Evolutionary conservation across 768 basidiomycete genomes (phyloP).

Genomic region (Rhodotorula taiwanensis): DNA sequence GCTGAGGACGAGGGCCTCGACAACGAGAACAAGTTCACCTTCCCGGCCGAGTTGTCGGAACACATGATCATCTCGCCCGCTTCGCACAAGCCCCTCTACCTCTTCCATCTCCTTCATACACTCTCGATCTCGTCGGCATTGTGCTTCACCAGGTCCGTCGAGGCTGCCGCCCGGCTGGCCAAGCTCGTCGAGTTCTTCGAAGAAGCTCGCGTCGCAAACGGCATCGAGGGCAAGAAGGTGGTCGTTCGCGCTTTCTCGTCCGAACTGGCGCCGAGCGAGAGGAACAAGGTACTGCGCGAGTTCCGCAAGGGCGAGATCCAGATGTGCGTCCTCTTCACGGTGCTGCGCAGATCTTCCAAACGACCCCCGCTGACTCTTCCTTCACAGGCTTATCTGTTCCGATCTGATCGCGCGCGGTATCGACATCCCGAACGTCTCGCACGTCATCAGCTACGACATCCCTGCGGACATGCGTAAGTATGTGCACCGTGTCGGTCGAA

Average conservation of each 20-base stretch:
- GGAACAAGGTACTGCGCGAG: slow-evolving; percentile 67
- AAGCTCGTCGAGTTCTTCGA: slow-evolving; percentile 76
- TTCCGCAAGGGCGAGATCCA: slow-evolving; percentile 77
- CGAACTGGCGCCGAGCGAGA: slow-evolving; percentile 65
- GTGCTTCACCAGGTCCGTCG: slow-evolving; percentile 94
- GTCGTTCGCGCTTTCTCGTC: slow-evolving; percentile 74
- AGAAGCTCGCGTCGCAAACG: slow-evolving; percentile 40
- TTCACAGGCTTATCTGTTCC: slow-evolving; percentile 77
- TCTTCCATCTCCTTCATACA: slow-evolving; percentile 74
- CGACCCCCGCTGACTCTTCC: neutral
- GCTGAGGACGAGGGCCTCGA: slow-evolving; percentile 57
- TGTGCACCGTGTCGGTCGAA: slow-evolving; percentile 92
- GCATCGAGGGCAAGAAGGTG: slow-evolving; percentile 31
- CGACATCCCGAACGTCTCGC: slow-evolving; percentile 82
- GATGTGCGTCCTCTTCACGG: slow-evolving; percentile 55
- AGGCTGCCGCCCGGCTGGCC: slow-evolving; percentile 76
- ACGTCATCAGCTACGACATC: slow-evolving; percentile 91
- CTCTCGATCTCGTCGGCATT: slow-evolving; percentile 61
- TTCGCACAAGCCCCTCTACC: slow-evolving; percentile 74
- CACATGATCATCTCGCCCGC: slow-evolving; percentile 75
- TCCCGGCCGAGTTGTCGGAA: slow-evolving; percentile 75
- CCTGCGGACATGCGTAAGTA: slow-evolving; percentile 98
- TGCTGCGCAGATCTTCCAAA: neutral
- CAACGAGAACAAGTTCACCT: slow-evolving; percentile 48
- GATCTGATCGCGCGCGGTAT: slow-evolving; percentile 94